Percentiles rank a stretch among this genome's conserved stretches.
Evolutionary conservation across 352 stramenopile genomes (phyloP).

Genomic region (Globisporangium yorkense): DNA sequence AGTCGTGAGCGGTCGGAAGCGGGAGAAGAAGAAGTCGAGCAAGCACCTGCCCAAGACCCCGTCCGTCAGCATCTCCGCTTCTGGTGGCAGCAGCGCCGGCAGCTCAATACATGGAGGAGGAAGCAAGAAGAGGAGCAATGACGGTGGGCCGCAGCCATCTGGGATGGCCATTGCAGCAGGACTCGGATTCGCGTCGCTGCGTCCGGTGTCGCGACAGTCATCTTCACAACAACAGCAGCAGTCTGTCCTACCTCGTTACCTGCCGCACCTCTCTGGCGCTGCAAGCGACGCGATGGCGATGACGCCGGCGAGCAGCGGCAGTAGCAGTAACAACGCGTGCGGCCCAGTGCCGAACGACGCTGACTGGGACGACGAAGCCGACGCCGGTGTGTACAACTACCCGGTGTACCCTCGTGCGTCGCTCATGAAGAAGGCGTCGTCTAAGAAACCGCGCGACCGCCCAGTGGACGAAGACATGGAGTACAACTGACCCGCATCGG

Average conservation of each 20-base stretch:
- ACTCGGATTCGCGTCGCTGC: slow-evolving; percentile 27
- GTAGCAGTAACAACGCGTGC: not conserved
- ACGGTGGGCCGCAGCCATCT: slow-evolving; percentile 5
- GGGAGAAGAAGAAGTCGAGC: slow-evolving; percentile 29
- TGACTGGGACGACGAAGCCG: slow-evolving; percentile 21
- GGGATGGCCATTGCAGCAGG: slow-evolving; percentile 14
- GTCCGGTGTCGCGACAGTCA: slow-evolving; percentile 37
- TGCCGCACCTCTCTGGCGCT: slow-evolving; percentile 34
- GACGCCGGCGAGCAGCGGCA: not conserved
- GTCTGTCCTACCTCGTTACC: slow-evolving; percentile 24
- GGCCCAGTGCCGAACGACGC: slow-evolving; percentile 5
- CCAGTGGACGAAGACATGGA: slow-evolving; percentile 40
- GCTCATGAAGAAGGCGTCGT: slow-evolving; percentile 34
- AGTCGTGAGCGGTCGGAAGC: slow-evolving; percentile 23
- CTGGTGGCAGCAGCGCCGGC: not conserved
- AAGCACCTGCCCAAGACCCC: slow-evolving; percentile 37
- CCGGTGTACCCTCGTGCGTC: slow-evolving; percentile 35
- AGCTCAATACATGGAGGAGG: slow-evolving; percentile 16
- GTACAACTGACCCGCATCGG: slow-evolving; percentile 29
- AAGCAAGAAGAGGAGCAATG: slow-evolving; percentile 30
- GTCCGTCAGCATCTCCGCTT: not conserved
- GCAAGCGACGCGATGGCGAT: slow-evolving; percentile 17
- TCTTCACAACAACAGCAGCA: slow-evolving; percentile 27
- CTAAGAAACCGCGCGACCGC: slow-evolving; percentile 44
- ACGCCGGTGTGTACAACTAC: slow-evolving; percentile 49